These are phyloP conservation scores for Quercus berberidifolia DNA, from an alignment of 306 rosid species.

Conservation along the genomic window DNA sequence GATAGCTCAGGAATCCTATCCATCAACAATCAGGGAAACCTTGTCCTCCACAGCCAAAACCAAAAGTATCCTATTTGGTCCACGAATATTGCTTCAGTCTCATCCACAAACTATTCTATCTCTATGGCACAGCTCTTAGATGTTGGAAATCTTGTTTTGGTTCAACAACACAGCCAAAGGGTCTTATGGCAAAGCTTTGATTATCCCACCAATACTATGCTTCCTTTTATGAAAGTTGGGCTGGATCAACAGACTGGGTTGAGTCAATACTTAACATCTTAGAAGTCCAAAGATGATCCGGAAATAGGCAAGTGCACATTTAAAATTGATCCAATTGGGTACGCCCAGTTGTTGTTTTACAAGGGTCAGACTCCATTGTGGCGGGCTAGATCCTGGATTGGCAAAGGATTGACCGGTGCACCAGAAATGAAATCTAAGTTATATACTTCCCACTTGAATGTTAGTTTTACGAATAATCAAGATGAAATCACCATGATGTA, in stretches of 20 bases:
- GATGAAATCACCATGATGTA: conserved; percentile 10
- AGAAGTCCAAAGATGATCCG: conserved; percentile 46
- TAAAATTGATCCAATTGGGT: conserved; percentile 30
- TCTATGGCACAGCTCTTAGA: conserved; percentile 27
- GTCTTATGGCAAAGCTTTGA: conserved; percentile 37
- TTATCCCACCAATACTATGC: conserved; percentile 22
- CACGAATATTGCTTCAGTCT: background rate
- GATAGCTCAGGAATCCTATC: conserved; percentile 33
- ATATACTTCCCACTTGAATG: conserved; percentile 6
- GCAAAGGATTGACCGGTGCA: conserved; percentile 25
- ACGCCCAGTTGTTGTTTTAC: conserved; percentile 40
- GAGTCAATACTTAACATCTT: conserved; percentile 28
- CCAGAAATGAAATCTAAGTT: conserved; percentile 24
- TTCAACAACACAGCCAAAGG: background rate
- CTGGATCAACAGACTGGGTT: conserved; percentile 13
- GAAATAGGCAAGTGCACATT: conserved; percentile 28
- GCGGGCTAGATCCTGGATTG: conserved; percentile 38
- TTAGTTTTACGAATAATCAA: conserved; percentile 14
- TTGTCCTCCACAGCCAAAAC: conserved; percentile 12
- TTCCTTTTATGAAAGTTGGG: conserved; percentile 25
- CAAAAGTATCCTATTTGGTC: conserved; percentile 17
- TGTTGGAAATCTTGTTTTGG: conserved; percentile 25
- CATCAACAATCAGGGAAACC: conserved; percentile 23
- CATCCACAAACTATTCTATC: background rate
- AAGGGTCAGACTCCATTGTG: conserved; percentile 14